Base-by-base conservation (phyloP, 1,284 basidiomycete species). In the Ustilago shanxiensis region DNA sequence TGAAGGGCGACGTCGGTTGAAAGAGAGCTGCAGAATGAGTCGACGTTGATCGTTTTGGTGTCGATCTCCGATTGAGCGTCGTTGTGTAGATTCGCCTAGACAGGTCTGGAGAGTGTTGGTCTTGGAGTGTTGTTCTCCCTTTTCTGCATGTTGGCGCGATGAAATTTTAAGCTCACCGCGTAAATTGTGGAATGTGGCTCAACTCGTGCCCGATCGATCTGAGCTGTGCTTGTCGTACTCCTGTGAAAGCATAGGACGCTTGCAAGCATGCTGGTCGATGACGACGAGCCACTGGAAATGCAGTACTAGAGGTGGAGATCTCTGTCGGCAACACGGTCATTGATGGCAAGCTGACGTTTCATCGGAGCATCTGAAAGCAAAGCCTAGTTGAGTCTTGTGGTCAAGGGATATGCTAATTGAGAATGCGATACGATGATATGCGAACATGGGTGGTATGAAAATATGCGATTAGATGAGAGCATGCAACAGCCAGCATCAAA, bases 401-500 rank as follows among this genome's bases (percentile, higher is more conserved):
- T 11, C 31, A 44, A 16, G n/a, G 7, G 20, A 44, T 9, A 22
- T 44, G 41, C 41, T 44, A n/a, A 14, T 22, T 49, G 47, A 16
- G 10, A 26, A 49, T 49, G 47, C 47, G 24, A 26, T 49, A 28
- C 47, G 47, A 16, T 26, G 47, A 26, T 26, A 28, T 49, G 47
- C 22, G 24, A 39, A 22, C 41, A 44, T 44, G 41, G n/a, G 14
- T 58, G 56, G 20, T 58, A 49, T 49, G 56, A 14, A 49, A 45
- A 49, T 35, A 49, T 47, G 56, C 31, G 39, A 44, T 31, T 14
- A 50, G 10, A 50, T 13, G 29, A 22, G 47, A 50, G 33, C 31
- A 59, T 8, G 44, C 24, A 44, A 20, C 20, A n/a, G 9, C n/a
- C n/a, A 50, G 31, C 16, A 60, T 69, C 55, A 74, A 35, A 74